A percentile compares a stretch with the other conserved stretches of the same genome.
These are phyloP conservation scores for Apophysomyces variabilis DNA, from an alignment of 371 early-diverging fungal genomes.

Conservation along the genomic window DNA sequence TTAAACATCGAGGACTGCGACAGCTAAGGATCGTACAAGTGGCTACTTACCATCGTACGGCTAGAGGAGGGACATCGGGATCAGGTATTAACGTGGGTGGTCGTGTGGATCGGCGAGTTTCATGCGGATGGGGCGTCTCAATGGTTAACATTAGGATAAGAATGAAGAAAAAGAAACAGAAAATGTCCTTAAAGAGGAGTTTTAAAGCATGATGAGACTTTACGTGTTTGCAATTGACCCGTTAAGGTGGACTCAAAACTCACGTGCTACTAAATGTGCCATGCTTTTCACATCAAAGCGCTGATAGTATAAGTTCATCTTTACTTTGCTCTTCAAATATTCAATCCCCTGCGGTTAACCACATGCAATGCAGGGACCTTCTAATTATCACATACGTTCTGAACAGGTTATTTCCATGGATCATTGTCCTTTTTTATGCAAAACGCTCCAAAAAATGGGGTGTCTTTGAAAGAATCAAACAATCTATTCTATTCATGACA, in stretches of 20 bases:
- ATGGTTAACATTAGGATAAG: neutral
- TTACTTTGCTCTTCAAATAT: no score
- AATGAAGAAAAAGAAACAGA: neutral
- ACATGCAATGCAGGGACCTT: no score
- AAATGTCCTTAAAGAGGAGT: neutral
- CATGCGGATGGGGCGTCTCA: neutral
- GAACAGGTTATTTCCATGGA: no score
- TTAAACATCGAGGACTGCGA: neutral
- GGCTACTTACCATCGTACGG: constrained; percentile 22
- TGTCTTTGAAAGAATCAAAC: no score
- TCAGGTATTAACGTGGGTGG: constrained; percentile 26
- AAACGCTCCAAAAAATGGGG: no score
- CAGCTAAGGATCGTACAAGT: no score
- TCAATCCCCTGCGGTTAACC: no score
- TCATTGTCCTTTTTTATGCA: no score
- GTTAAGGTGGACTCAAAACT: neutral
- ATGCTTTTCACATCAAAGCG: neutral
- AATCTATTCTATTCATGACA: no score
- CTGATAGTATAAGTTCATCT: neutral
- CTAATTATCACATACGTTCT: no score
- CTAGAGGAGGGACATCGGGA: constrained; percentile 27
- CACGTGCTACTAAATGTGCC: neutral
- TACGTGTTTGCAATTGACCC: neutral
- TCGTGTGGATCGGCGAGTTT: constrained; percentile 5
- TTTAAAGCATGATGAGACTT: neutral